Conservation (phyloP, 2,329 filamentous ascomycete genomes). For the Pleurostoma richardsiae region DNA sequence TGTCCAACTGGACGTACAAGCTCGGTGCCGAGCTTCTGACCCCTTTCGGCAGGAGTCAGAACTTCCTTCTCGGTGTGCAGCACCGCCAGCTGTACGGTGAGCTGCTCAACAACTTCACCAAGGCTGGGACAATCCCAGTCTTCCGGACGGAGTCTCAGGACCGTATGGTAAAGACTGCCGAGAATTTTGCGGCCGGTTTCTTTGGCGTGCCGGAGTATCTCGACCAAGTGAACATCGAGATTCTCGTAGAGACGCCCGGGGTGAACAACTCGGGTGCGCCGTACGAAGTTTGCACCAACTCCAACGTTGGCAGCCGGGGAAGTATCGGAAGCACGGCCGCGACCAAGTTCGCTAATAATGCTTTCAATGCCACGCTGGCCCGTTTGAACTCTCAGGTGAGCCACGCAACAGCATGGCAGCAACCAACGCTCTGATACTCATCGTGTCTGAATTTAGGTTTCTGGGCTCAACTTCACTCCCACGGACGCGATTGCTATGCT, state of each 20-base stretch:
- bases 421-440: neutral
- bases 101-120: slow-evolving; percentile 36
- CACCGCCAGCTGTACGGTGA: slow-evolving; percentile 35
- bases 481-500: slow-evolving; percentile 32
- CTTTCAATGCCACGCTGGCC: slow-evolving; percentile 20
- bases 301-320: slow-evolving; percentile 14
- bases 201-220: slow-evolving; percentile 26
- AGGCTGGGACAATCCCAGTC: slow-evolving; percentile 28
- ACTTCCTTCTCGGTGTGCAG: slow-evolving; percentile 31
- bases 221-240: slow-evolving; percentile 24
- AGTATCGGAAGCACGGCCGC: slow-evolving; percentile 17
- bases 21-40: slow-evolving; percentile 27
- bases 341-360: slow-evolving; percentile 14
- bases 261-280: slow-evolving; percentile 23
- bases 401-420: neutral
- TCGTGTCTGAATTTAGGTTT: slow-evolving; percentile 7
- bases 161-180: slow-evolving; percentile 24
- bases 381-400: slow-evolving; percentile 20
- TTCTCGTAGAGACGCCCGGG: slow-evolving; percentile 20
- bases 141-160: slow-evolving; percentile 25
- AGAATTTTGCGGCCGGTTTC: slow-evolving; percentile 25
- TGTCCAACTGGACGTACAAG: slow-evolving; percentile 26
- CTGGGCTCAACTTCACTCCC: slow-evolving; percentile 21
- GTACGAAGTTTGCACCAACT: slow-evolving; percentile 19
- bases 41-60: slow-evolving; percentile 31